Evolutionary conservation across 116 monocot genomes (phyloP).

Genomic region (Phalaenopsis hybrid): DNA sequence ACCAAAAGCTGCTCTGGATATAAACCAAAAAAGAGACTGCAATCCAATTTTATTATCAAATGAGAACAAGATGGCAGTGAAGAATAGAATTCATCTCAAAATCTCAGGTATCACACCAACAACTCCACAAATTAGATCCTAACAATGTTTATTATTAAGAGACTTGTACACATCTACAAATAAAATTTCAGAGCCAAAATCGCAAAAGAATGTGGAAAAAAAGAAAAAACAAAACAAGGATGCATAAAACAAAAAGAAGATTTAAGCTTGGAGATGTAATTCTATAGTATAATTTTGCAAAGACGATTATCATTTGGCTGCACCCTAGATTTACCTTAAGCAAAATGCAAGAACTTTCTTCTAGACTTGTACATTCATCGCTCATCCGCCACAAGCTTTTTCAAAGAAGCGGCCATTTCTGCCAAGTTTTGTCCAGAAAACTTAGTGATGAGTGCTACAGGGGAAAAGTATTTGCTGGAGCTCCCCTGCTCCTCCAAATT

Average conservation of each 20-base stretch:
- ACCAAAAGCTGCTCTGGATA: background rate
- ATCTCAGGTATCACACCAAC: background rate
- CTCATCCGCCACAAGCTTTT: background rate
- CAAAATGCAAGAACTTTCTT: background rate
- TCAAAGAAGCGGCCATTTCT: slow-evolving; percentile 23
- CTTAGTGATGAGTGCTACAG: slow-evolving; percentile 28
- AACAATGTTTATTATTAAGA: background rate
- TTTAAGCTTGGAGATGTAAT: background rate
- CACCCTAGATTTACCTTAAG: background rate
- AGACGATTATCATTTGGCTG: background rate
- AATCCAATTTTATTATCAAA: background rate
- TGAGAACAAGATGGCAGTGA: background rate
- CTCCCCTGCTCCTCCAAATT: slow-evolving; percentile 16
- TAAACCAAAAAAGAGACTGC: background rate
- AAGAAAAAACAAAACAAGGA: background rate
- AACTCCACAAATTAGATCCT: background rate
- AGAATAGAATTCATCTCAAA: background rate
- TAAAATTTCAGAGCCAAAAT: background rate
- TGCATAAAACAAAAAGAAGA: background rate
- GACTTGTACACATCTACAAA: background rate
- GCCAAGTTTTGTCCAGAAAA: slow-evolving; percentile 22
- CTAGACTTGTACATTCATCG: background rate
- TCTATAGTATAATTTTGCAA: background rate
- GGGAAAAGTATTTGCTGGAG: slow-evolving; percentile 13
- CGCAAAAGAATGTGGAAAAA: background rate